Evolutionary conservation across 2,329 filamentous ascomycete species (phyloP).

Genomic region (Curvularia spicifera): DNA sequence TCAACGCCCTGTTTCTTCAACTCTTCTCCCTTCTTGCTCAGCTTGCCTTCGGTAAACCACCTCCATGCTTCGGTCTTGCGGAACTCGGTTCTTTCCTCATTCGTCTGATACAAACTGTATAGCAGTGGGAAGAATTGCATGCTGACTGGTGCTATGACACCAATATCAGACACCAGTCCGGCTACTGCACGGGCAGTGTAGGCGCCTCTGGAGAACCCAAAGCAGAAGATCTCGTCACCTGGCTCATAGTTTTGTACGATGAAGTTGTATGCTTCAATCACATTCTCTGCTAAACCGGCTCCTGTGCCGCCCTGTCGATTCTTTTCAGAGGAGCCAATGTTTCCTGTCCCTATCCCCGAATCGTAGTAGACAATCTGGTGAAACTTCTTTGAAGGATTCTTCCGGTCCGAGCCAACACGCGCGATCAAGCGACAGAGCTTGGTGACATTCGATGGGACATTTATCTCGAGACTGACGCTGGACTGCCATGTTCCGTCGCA

Average conservation of each 20-base stretch:
- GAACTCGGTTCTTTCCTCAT: slow-evolving; percentile 36
- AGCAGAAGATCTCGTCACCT: slow-evolving; percentile 57
- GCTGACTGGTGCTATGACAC: slow-evolving; percentile 55
- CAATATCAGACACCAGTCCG: slow-evolving; percentile 54
- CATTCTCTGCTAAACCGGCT: slow-evolving; percentile 55
- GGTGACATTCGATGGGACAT: slow-evolving; percentile 47
- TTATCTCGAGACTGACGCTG: slow-evolving; percentile 38
- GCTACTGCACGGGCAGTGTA: slow-evolving; percentile 54
- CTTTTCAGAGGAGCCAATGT: slow-evolving; percentile 33
- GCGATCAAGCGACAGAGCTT: slow-evolving; percentile 44
- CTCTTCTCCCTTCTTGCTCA: slow-evolving; percentile 29
- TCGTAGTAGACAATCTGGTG: slow-evolving; percentile 50
- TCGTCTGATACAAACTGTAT: slow-evolving; percentile 47
- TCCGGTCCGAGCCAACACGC: slow-evolving; percentile 35
- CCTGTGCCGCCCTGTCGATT: slow-evolving; percentile 51
- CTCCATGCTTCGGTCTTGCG: slow-evolving; percentile 39
- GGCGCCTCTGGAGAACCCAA: slow-evolving; percentile 57
- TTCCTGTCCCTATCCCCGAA: slow-evolving; percentile 44
- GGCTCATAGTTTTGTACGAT: slow-evolving; percentile 57
- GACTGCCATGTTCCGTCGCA: slow-evolving; percentile 50
- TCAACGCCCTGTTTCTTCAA: slow-evolving; percentile 20
- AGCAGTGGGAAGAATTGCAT: slow-evolving; percentile 55
- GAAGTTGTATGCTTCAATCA: slow-evolving; percentile 59
- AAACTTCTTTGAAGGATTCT: slow-evolving; percentile 35
- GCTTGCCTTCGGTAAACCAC: slow-evolving; percentile 47